phyloP scores from a whole-genome alignment of 352 stramenopile species.

The Phytophthora melonis region DNA sequence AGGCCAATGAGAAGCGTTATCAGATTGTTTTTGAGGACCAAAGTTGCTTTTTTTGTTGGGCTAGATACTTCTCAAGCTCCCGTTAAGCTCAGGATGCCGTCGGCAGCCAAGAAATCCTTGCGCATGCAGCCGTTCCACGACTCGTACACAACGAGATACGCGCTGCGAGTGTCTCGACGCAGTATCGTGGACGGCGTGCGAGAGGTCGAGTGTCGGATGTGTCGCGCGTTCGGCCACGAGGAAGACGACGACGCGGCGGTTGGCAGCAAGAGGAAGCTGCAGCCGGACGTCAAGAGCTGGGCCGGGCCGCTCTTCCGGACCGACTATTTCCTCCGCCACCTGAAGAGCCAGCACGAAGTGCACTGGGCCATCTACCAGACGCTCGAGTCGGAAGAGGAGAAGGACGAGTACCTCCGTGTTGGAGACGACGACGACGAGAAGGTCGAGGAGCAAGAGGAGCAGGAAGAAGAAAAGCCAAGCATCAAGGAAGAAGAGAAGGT shows the following conservation, averaged over 20 bases:
- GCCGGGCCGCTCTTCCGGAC: not conserved
- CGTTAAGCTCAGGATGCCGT: not conserved
- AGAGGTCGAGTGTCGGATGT: not conserved
- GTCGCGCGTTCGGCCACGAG: not conserved
- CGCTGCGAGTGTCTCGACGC: not conserved
- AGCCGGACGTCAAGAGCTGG: not conserved
- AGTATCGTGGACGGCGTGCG: not conserved
- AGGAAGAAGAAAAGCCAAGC: not conserved
- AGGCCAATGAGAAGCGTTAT: not conserved
- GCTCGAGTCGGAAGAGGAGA: not conserved
- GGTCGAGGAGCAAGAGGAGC: not conserved
- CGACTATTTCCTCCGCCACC: not conserved
- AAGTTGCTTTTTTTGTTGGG: not conserved
- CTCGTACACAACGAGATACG: not conserved
- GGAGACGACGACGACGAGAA: not conserved
- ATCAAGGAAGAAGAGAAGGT: not conserved
- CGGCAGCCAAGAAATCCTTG: not conserved
- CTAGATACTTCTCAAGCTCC: not conserved
- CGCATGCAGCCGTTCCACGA: not conserved
- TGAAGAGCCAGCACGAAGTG: not conserved
- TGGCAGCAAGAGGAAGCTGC: not conserved
- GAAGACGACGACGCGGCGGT: not conserved
- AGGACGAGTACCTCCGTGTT: not conserved
- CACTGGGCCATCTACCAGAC: not conserved
- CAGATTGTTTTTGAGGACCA: conserved; percentile 2